These are phyloP conservation scores for sunflower (Helianthus annuus) DNA, from an alignment of 129 eudicot species.

Conservation along the genomic window HanXRQr2.0-SUNRISE NC_035439.2:144777361-144777860, in stretches of 20 bases:
- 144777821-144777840: constrained; percentile 30
- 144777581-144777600: not conserved
- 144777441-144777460: too few relatives aligned
- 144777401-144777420: too few relatives aligned
- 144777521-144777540: not conserved
- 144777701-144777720: constrained; percentile 11
- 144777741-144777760: not conserved
- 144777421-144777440: too few relatives aligned
- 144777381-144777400: too few relatives aligned
- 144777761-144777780: constrained; percentile 34
- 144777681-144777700: not conserved
- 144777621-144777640: constrained; percentile 16
- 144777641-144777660: not conserved
- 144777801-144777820: constrained; percentile 23
- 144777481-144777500: too few relatives aligned
- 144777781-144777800: constrained; percentile 31
- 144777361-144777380: too few relatives aligned
- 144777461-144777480: too few relatives aligned
- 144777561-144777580: not conserved
- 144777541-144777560: too few relatives aligned
- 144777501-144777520: not conserved
- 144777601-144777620: constrained; percentile 15
- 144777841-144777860: constrained; percentile 39
- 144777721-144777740: constrained; percentile 31
- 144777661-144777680: constrained; percentile 2